A percentile compares a stretch with the other conserved stretches of the same genome.
These are phyloP conservation scores for Ganoderma resinaceum DNA, from an alignment of 1,284 basidiomycete genomes.

Conservation along the genomic window DNA sequence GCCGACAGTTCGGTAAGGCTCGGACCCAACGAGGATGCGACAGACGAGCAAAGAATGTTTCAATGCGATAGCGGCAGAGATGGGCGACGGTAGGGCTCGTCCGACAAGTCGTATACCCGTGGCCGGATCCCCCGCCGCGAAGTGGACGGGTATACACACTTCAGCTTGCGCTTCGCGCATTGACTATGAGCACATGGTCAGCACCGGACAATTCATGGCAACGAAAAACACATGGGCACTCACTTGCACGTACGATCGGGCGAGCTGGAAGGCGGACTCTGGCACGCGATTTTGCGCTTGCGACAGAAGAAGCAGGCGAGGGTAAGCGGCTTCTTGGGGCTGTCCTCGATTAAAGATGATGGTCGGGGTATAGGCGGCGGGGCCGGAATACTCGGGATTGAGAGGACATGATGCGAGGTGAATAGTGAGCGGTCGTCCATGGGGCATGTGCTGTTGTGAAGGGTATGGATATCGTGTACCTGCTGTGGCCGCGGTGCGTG, in stretches of 20 bases:
- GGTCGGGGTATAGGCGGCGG: slow-evolving; percentile 32
- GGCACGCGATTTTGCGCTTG: slow-evolving; percentile 54
- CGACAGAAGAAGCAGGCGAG: slow-evolving; percentile 54
- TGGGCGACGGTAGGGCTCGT: slow-evolving; percentile 27
- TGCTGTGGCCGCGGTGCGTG: slow-evolving; percentile 30
- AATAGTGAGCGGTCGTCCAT: slow-evolving; percentile 15
- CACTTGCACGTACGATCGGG: slow-evolving; percentile 50
- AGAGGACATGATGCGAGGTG: slow-evolving; percentile 27
- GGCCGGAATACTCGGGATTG: slow-evolving; percentile 31
- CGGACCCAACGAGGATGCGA: slow-evolving; percentile 26
- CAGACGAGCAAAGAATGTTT: slow-evolving; percentile 1
- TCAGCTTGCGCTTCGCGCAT: slow-evolving; percentile 45
- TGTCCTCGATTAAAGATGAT: slow-evolving; percentile 40
- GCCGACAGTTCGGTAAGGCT: slow-evolving; percentile 31
- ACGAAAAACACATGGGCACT: slow-evolving; percentile 29
- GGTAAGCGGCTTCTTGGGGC: slow-evolving; percentile 47
- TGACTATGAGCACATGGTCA: slow-evolving; percentile 30
- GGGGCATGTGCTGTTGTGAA: slow-evolving; percentile 19
- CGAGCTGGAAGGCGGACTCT: slow-evolving; percentile 45
- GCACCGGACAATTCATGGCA: slow-evolving; percentile 3
- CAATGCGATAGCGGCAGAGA: slow-evolving; percentile 23
- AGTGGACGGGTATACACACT: slow-evolving; percentile 43
- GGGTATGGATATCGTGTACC: slow-evolving; percentile 21
- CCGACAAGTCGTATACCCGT: slow-evolving; percentile 33
- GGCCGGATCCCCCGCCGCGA: slow-evolving; percentile 44